Percentiles rank a stretch among this genome's conserved stretches.
These are phyloP conservation scores for Debaryomyces prosopidis DNA, from an alignment of 805 yeast genomes.

Conservation along the genomic window DNA sequence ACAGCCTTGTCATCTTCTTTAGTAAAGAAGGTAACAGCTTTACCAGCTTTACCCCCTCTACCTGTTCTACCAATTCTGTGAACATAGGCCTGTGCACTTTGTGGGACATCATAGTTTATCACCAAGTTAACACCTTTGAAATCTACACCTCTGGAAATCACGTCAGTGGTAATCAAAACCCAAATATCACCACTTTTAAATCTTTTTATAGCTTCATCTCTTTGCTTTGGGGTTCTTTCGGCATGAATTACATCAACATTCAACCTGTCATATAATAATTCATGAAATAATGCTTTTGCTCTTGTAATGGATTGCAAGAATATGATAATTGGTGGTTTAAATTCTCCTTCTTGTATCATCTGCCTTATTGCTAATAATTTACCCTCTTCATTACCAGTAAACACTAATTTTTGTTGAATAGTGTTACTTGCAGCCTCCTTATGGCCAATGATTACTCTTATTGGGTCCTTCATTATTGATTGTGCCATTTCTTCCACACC, in stretches of 20 bases:
- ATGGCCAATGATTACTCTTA: conserved; percentile 86
- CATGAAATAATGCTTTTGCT: conserved; percentile 94
- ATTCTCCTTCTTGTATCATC: conserved; percentile 77
- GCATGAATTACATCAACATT: conserved; percentile 97
- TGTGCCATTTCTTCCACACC: conserved; percentile 87
- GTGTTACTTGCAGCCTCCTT: conserved; percentile 88
- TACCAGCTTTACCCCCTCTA: conserved; percentile 85
- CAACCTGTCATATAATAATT: conserved; percentile 83
- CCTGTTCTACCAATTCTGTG: conserved; percentile 99
- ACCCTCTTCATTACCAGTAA: conserved; percentile 95
- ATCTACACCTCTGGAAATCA: conserved; percentile 94
- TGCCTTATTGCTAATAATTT: conserved; percentile 89
- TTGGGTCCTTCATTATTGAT: conserved; percentile 80
- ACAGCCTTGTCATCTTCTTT: conserved; percentile 79
- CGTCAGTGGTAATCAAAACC: conserved; percentile 97
- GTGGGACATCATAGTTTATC: conserved; percentile 95
- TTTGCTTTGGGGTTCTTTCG: conserved; percentile 84
- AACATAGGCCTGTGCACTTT: conserved; percentile 89
- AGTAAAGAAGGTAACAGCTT: conserved; percentile 89
- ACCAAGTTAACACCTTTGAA: conserved; percentile 94
- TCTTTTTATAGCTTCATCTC: conserved; percentile 79
- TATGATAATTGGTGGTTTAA: conserved; percentile 89
- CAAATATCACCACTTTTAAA: conserved; percentile 90
- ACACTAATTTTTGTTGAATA: conserved; percentile 80
- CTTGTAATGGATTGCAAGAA: conserved; percentile 89